A percentile compares a stretch with the other conserved stretches of the same genome.
Conservation (phyloP, 2,329 filamentous ascomycete genomes). For the Didymella sp. region DNA sequence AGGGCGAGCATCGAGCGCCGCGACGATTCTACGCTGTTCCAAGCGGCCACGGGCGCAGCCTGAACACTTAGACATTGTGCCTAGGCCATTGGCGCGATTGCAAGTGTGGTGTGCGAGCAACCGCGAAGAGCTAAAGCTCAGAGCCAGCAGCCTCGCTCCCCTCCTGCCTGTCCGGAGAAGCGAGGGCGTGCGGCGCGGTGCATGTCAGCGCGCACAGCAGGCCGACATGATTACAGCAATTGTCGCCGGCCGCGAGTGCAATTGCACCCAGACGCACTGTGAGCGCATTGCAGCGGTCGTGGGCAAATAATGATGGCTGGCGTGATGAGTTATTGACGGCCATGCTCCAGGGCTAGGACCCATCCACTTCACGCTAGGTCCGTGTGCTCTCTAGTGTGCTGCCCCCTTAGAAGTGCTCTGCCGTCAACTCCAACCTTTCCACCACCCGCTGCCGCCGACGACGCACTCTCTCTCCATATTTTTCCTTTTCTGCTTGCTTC, state of each 20-base stretch:
- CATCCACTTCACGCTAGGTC: neutral
- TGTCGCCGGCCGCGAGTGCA: conserved; percentile 2
- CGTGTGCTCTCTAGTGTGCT: neutral
- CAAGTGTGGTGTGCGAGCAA: conserved; percentile 16
- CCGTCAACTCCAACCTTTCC: conserved; percentile 27
- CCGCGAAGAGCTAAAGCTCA: conserved; percentile 1
- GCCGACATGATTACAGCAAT: neutral
- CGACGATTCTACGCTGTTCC: conserved; percentile 9
- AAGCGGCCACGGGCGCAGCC: conserved; percentile 13
- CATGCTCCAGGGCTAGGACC: conserved; percentile 9
- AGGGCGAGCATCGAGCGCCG: neutral
- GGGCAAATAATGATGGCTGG: conserved; percentile 19
- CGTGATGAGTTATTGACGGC: conserved; percentile 23
- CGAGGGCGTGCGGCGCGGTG: neutral
- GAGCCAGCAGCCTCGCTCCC: conserved; percentile 15
- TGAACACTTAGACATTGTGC: conserved; percentile 1
- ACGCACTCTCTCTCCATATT: conserved; percentile 45
- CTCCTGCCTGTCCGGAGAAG: conserved; percentile 9
- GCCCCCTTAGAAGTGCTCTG: conserved; percentile 22
- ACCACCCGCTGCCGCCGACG: conserved; percentile 33
- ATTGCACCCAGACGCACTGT: conserved; percentile 1
- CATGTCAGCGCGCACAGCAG: conserved; percentile 9
- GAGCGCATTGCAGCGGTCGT: conserved; percentile 4
- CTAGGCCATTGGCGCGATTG: conserved; percentile 29
- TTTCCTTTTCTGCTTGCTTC: conserved; percentile 43